Conservation (phyloP, 2,329 filamentous ascomycete genomes). For the Cladorrhinum sp. region DNA sequence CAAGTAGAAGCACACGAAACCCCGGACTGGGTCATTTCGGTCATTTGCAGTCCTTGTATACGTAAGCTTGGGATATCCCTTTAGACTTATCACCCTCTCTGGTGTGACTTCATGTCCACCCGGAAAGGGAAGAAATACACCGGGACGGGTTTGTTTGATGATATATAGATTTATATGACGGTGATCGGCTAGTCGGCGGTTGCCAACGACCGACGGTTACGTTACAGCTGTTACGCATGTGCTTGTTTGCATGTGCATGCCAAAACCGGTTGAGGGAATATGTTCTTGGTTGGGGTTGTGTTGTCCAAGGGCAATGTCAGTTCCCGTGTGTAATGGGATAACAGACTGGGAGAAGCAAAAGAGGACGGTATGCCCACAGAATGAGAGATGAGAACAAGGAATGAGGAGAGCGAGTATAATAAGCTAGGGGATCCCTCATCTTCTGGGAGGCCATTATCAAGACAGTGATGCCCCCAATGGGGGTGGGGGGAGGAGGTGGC, state of each 20-base stretch:
- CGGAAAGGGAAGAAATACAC: not conserved
- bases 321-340: not conserved
- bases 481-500: not conserved
- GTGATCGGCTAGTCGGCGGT: not conserved
- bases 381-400: too few species aligned
- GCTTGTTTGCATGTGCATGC: too few species aligned
- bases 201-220: not conserved
- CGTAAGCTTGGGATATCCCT: not conserved
- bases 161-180: not conserved
- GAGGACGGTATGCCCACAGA: too few species aligned
- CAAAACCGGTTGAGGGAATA: not conserved
- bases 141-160: not conserved
- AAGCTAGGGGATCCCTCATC: not conserved
- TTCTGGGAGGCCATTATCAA: not conserved
- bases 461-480: too few species aligned
- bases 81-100: not conserved
- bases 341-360: too few species aligned
- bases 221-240: not conserved
- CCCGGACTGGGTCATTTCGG: not conserved
- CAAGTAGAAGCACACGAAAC: not conserved
- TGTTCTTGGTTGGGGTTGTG: not conserved
- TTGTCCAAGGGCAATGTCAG: not conserved
- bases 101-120: too few species aligned
- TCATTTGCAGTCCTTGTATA: not conserved
- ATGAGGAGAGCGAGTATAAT: not conserved